Evolutionary conservation across 2,329 filamentous ascomycete species (phyloP).

Genomic region (Nemania abortiva): DNA sequence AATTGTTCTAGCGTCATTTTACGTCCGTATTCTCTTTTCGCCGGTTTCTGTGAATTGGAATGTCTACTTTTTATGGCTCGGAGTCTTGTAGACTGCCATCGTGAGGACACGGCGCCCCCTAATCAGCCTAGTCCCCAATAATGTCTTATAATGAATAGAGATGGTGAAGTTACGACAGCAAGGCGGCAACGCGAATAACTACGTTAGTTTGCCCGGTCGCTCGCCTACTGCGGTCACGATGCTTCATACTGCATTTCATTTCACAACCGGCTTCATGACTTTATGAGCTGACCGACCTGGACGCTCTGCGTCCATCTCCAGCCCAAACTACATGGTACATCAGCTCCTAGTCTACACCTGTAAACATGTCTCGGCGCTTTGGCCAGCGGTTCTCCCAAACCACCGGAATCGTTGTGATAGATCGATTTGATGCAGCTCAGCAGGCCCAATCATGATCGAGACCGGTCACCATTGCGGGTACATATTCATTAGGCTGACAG

Average conservation of each 20-base stretch:
- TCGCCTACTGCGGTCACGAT: not conserved
- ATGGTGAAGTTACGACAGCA: not conserved
- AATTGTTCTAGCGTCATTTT: conserved; percentile 23
- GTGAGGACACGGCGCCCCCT: too few relatives aligned
- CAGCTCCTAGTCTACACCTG: conserved; percentile 11
- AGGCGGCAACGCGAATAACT: not conserved
- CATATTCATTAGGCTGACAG: conserved; percentile 19
- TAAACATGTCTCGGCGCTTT: conserved; percentile 49
- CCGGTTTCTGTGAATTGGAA: conserved; percentile 23
- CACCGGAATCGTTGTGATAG: conserved; percentile 48
- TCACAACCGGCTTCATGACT: not conserved
- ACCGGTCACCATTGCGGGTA: conserved; percentile 13
- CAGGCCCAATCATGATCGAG: conserved; percentile 24
- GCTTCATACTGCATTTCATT: not conserved
- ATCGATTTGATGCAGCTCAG: conserved; percentile 37
- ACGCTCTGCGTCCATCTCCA: not conserved
- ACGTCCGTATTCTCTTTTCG: conserved; percentile 38
- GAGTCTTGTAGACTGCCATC: not conserved
- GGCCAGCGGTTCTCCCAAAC: conserved; percentile 53
- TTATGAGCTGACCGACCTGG: conserved; percentile 25
- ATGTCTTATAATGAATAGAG: not conserved
- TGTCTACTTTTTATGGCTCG: not conserved
- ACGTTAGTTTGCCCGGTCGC: not conserved
- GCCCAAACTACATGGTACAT: conserved; percentile 4
- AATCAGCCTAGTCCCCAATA: not conserved